A percentile compares a stretch with the other conserved stretches of the same genome.
Conservation (phyloP, 1,284 basidiomycete species). For the Naganishia albida region DNA sequence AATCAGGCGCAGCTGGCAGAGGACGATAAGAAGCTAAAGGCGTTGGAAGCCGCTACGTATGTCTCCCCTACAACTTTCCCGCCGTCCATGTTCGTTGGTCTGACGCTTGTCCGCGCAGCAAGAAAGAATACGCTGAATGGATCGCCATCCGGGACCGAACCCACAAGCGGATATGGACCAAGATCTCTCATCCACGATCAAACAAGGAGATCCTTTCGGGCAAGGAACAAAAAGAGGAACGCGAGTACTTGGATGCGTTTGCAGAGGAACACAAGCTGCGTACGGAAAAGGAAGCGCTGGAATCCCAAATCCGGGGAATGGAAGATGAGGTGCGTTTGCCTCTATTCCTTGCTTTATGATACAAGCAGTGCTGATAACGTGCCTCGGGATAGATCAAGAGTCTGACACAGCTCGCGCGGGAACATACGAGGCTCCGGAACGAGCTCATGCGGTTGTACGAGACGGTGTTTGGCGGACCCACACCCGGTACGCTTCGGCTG, state of each 20-base stretch:
- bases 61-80: not conserved
- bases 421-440: conserved; percentile 28
- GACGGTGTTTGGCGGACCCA: conserved; percentile 36
- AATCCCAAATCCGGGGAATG: conserved; percentile 30
- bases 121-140: conserved; percentile 38
- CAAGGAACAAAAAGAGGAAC: conserved; percentile 39
- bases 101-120: conserved; percentile 6
- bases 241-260: conserved; percentile 38
- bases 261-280: conserved; percentile 34
- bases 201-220: conserved; percentile 29
- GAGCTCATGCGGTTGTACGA: conserved; percentile 35
- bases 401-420: conserved; percentile 25
- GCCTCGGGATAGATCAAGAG: conserved; percentile 10
- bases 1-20: conserved; percentile 27
- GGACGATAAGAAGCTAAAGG: conserved; percentile 31
- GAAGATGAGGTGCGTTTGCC: conserved; percentile 32
- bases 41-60: conserved; percentile 33
- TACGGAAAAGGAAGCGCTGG: conserved; percentile 35
- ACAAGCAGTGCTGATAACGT: not conserved
- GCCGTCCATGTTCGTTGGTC: no score
- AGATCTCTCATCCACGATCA: conserved; percentile 34
- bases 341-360: not conserved
- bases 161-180: conserved; percentile 36
- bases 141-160: conserved; percentile 36
- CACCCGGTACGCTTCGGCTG: conserved; percentile 23